Conservation (phyloP, 2,329 filamentous ascomycete genomes). For the Chrysosporium keratinophilum region DNA sequence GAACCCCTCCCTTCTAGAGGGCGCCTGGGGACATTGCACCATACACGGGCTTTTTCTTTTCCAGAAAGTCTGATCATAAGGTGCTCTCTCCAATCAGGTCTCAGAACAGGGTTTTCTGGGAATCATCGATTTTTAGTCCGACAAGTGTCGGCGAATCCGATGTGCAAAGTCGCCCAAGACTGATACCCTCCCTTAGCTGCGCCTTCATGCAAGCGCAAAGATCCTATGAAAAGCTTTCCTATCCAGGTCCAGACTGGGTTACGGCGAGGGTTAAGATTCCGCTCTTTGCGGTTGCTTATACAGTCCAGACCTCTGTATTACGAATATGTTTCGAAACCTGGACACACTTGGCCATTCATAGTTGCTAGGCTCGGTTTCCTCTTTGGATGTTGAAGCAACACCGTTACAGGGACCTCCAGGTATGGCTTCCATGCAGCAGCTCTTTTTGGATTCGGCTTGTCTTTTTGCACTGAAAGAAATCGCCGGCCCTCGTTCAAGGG, state of each 20-base stretch:
- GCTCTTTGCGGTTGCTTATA: neutral
- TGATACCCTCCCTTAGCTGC: conserved; percentile 19
- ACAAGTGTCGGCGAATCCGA: conserved; percentile 18
- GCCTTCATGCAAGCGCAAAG: conserved; percentile 9
- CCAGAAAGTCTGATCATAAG: conserved; percentile 17
- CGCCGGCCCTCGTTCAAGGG: neutral
- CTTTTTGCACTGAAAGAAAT: neutral
- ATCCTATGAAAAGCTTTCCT: neutral
- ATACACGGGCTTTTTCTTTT: conserved; percentile 9
- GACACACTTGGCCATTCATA: conserved; percentile 5
- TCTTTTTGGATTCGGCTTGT: neutral
- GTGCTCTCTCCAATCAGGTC: conserved; percentile 17
- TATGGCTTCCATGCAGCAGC: neutral
- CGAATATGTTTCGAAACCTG: conserved; percentile 10
- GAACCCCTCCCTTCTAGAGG: neutral
- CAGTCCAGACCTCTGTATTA: conserved; percentile 10
- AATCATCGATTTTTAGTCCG: conserved; percentile 13
- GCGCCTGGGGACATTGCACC: neutral
- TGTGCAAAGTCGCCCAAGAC: conserved; percentile 18
- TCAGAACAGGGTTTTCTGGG: conserved; percentile 18
- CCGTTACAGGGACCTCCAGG: neutral
- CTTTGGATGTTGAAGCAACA: conserved; percentile 2
- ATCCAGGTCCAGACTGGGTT: conserved; percentile 5
- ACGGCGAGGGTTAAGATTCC: neutral
- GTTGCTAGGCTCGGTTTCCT: neutral